Conservation (phyloP, 164 flowering plant genomes). For the Aristolochia fimbriata region DNA sequence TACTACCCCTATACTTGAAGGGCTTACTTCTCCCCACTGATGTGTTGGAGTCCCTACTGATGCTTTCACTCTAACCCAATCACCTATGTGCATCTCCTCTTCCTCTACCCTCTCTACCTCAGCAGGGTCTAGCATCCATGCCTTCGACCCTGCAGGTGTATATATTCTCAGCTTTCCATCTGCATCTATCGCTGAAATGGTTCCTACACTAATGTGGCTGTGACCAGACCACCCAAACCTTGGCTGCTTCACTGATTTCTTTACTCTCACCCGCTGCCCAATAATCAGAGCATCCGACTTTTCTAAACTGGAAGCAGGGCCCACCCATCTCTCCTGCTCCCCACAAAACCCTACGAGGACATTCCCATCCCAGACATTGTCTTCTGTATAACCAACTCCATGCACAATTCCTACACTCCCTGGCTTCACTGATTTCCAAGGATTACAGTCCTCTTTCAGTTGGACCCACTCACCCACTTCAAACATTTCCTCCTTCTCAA, state of each 20-base stretch:
- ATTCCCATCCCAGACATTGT: constrained; percentile 66
- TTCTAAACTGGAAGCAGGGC: constrained; percentile 48
- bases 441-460: constrained; percentile 31
- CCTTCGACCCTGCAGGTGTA: constrained; percentile 74
- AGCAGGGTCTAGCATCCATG: constrained; percentile 91
- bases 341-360: constrained; percentile 74
- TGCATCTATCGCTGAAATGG: constrained; percentile 74
- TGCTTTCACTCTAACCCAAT: constrained; percentile 75
- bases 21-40: constrained; percentile 93
- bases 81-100: constrained; percentile 57
- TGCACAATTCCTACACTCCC: constrained; percentile 88
- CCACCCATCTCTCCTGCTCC: constrained; percentile 89
- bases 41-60: constrained; percentile 58
- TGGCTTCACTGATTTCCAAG: constrained; percentile 74
- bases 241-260: constrained; percentile 64
- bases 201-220: constrained; percentile 62
- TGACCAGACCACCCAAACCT: constrained; percentile 97
- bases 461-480: constrained; percentile 96
- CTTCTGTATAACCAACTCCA: constrained; percentile 57
- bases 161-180: constrained; percentile 88
- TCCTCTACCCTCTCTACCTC: constrained; percentile 80
- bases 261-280: constrained; percentile 71
- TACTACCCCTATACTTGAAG: constrained; percentile 78
- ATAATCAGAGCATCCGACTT: constrained; percentile 37
- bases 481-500: constrained; percentile 62